These are phyloP conservation scores for Solanum chacoense DNA, from an alignment of 305 asterid species.

Conservation along the genomic window DNA sequence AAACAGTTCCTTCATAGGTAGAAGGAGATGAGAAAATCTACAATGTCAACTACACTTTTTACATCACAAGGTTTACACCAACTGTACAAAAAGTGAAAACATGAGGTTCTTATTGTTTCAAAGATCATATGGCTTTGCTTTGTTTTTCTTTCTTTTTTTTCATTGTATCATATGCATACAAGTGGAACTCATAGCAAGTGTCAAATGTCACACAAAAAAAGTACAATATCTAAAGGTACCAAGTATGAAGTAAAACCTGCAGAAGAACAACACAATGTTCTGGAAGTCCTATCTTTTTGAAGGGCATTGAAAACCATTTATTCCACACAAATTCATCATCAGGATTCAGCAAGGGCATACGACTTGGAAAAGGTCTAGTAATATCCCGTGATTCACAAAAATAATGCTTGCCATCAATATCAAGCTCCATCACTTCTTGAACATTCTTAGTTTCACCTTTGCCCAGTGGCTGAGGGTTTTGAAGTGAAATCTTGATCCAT, in stretches of 20 bases:
- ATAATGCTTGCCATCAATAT: slow-evolving; percentile 88
- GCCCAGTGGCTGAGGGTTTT: slow-evolving; percentile 79
- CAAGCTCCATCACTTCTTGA: slow-evolving; percentile 88
- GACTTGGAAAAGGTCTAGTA: slow-evolving; percentile 94
- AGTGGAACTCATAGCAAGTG: not conserved
- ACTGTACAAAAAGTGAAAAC: not conserved
- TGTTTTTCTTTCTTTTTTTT: not conserved
- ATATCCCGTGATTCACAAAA: slow-evolving; percentile 91
- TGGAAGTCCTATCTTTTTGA: slow-evolving; percentile 77
- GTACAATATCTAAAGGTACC: slow-evolving; percentile 25
- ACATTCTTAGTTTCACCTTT: slow-evolving; percentile 78
- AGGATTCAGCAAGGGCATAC: slow-evolving; percentile 60
- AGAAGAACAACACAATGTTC: slow-evolving; percentile 84
- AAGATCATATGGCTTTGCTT: not conserved
- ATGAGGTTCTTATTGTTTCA: not conserved
- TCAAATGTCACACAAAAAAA: not conserved
- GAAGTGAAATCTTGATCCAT: slow-evolving; percentile 85
- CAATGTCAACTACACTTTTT: not conserved
- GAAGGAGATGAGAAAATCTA: not conserved
- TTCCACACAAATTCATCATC: slow-evolving; percentile 98
- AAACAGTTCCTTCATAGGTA: not conserved
- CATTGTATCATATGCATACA: not conserved
- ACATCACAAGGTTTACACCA: not conserved
- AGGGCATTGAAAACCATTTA: slow-evolving; percentile 84
- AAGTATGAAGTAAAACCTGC: slow-evolving; percentile 59